Conservation (phyloP, 2,329 filamentous ascomycete genomes). For the Paecilomyces niveus region DNA sequence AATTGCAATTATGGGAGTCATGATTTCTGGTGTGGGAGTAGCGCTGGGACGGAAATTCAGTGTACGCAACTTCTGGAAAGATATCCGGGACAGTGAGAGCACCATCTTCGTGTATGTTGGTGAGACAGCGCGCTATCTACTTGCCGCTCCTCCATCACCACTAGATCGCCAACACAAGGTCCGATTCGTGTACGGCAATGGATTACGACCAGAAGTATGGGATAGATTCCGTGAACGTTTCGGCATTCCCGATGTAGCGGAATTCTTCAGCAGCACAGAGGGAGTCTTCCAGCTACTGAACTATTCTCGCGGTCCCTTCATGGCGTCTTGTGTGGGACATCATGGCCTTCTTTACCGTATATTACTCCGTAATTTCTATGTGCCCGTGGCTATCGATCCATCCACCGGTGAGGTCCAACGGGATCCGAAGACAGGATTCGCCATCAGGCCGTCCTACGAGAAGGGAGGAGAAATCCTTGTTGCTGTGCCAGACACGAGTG, state of each 20-base stretch:
- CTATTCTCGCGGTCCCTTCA: constrained; percentile 54
- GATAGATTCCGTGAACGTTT: constrained; percentile 44
- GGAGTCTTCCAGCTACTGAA: constrained; percentile 60
- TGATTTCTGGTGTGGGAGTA: constrained; percentile 44
- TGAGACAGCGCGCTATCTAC: constrained; percentile 67
- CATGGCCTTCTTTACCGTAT: constrained; percentile 58
- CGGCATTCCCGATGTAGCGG: constrained; percentile 48
- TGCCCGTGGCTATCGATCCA: constrained; percentile 63
- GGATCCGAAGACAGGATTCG: constrained; percentile 62
- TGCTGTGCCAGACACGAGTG: constrained; percentile 48
- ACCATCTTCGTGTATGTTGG: constrained; percentile 73
- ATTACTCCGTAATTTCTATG: constrained; percentile 46
- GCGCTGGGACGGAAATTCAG: constrained; percentile 51
- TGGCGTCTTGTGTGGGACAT: constrained; percentile 60
- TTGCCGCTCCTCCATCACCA: constrained; percentile 53
- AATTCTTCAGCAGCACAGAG: constrained; percentile 76
- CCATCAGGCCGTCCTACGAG: constrained; percentile 54
- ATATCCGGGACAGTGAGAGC: constrained; percentile 59
- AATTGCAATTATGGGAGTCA: constrained; percentile 49
- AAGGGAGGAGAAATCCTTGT: constrained; percentile 71
- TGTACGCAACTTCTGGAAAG: constrained; percentile 62
- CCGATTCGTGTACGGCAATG: constrained; percentile 42
- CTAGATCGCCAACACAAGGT: constrained; percentile 40
- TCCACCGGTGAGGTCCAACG: constrained; percentile 61
- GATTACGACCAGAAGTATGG: constrained; percentile 58